Conservation (phyloP, 2,329 filamentous ascomycete species). For the Gnomoniopsis sp. region DNA sequence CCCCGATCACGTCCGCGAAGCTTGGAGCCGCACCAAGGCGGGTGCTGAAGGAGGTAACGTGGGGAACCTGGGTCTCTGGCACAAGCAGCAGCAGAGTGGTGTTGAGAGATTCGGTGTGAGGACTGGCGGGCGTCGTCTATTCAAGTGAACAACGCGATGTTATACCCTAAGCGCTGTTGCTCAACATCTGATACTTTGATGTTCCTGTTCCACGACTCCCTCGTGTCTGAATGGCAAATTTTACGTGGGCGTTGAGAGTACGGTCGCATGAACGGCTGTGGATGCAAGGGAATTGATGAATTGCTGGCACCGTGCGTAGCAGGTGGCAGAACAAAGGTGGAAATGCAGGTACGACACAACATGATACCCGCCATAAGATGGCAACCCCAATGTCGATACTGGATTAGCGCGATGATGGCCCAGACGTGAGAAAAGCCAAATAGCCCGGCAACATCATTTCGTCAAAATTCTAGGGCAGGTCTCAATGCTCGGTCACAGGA, state of each 20-base stretch:
- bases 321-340: too few species aligned
- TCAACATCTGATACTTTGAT: background rate
- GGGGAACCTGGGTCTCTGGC: slow-evolving; percentile 58
- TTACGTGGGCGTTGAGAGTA: background rate
- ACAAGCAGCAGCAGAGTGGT: slow-evolving; percentile 57
- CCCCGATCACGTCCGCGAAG: slow-evolving; percentile 73
- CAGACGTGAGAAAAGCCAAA: background rate
- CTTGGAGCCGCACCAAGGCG: slow-evolving; percentile 64
- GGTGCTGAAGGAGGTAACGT: slow-evolving; percentile 61
- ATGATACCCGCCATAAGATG: background rate
- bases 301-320: background rate
- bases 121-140: slow-evolving; percentile 50
- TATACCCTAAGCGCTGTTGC: background rate
- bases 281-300: background rate
- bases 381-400: background rate
- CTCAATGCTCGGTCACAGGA: background rate
- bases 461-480: background rate
- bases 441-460: background rate
- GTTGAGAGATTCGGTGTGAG: slow-evolving; percentile 56
- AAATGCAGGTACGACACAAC: background rate
- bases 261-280: background rate
- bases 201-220: too few species aligned
- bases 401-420: background rate
- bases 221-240: background rate
- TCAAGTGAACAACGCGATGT: slow-evolving; percentile 36